phyloP scores from a whole-genome alignment of 73 alveolate genomes.

The Paraurostyla sp. region DNA sequence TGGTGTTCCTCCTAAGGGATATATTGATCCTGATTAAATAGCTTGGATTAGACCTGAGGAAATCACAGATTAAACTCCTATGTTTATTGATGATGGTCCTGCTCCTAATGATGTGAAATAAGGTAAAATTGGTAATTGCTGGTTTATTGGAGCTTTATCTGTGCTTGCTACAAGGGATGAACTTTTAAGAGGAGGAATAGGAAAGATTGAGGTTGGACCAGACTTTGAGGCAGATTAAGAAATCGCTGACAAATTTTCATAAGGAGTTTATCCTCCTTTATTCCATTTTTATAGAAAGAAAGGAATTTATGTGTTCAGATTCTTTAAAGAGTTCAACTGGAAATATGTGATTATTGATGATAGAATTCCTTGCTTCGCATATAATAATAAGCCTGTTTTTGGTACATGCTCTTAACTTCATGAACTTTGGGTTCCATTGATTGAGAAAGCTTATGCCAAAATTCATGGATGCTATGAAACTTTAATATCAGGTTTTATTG shows the following conservation, averaged over 20 bases:
- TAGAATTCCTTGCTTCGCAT: constrained; percentile 86
- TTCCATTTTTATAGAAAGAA: constrained; percentile 92
- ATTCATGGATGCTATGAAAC: constrained; percentile 94
- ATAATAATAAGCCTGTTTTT: constrained; percentile 81
- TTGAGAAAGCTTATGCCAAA: constrained; percentile 99
- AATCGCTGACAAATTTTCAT: constrained; percentile 77
- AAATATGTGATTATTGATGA: constrained; percentile 94
- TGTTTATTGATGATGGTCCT: constrained; percentile 86
- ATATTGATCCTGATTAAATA: constrained; percentile 86
- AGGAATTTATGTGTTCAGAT: constrained; percentile 95
- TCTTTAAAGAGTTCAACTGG: constrained; percentile 95
- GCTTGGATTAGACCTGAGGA: constrained; percentile 95
- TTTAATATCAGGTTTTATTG: constrained; percentile 96
- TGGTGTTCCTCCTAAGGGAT: constrained; percentile 84
- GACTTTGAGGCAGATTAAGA: constrained; percentile 77
- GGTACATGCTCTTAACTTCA: constrained; percentile 88
- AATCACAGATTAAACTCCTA: constrained; percentile 61
- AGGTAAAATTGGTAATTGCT: constrained; percentile 99
- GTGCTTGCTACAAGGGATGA: constrained; percentile 97
- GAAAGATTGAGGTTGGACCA: constrained; percentile 69
- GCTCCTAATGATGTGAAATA: constrained; percentile 95
- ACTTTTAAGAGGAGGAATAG: constrained; percentile 88
- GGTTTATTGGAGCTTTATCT: constrained; percentile 99
- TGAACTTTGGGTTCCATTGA: constrained; percentile 98
- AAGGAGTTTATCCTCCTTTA: constrained; percentile 98